phyloP scores from a whole-genome alignment of 352 stramenopile genomes.

The Pythium coloratum region DNA sequence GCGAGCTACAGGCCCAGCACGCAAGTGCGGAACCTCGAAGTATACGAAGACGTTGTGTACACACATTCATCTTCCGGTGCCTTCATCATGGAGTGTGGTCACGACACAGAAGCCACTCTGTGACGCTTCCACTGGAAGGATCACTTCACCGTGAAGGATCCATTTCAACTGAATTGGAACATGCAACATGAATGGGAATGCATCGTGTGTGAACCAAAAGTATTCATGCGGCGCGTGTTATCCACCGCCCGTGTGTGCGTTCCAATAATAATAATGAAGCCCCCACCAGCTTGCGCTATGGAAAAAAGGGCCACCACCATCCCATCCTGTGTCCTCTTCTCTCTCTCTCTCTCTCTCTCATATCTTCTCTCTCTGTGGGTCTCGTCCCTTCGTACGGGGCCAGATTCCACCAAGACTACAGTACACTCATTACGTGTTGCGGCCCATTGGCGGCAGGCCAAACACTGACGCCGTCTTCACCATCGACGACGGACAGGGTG shows the following conservation, averaged over 20 bases:
- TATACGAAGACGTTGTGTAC: too few relatives aligned
- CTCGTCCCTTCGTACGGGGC: neutral
- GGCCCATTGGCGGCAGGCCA: neutral
- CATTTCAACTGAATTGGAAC: too few relatives aligned
- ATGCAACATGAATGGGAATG: neutral
- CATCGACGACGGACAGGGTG: neutral
- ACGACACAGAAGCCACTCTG: too few relatives aligned
- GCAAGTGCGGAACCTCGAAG: too few relatives aligned
- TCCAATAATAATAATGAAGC: slow-evolving; percentile 12
- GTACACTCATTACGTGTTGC: slow-evolving; percentile 2
- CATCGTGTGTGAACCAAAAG: neutral
- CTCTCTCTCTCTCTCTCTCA: neutral
- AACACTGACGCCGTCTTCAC: neutral
- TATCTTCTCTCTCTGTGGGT: neutral
- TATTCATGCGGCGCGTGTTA: neutral
- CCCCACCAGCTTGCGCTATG: slow-evolving; percentile 9
- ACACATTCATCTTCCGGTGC: too few relatives aligned
- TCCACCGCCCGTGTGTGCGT: neutral
- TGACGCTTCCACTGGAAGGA: too few relatives aligned
- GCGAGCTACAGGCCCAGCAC: too few relatives aligned
- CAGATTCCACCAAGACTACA: neutral
- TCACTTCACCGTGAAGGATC: too few relatives aligned
- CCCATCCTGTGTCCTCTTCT: slow-evolving; percentile 2
- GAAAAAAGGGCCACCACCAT: slow-evolving; percentile 9
- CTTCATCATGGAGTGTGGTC: too few relatives aligned